These are phyloP conservation scores for Cercophora sp. DNA, from an alignment of 495 filamentous ascomycete genomes.

Conservation along the genomic window DNA sequence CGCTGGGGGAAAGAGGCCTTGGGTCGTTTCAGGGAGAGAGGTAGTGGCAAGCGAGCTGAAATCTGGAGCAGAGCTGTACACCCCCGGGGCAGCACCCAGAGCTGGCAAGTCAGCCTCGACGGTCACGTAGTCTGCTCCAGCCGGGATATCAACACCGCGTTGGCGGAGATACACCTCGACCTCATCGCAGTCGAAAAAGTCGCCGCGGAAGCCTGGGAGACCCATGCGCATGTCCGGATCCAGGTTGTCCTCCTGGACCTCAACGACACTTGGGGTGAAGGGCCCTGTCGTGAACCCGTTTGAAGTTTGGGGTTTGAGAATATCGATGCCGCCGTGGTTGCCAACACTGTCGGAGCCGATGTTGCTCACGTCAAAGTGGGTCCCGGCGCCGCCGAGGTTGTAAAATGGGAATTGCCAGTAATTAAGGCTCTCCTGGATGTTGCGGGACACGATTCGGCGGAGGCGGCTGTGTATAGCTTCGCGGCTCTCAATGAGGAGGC, in stretches of 20 bases:
- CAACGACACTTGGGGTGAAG: slow-evolving; percentile 25
- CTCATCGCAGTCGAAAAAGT: slow-evolving; percentile 71
- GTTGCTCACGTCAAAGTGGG: slow-evolving; percentile 47
- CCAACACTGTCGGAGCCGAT: slow-evolving; percentile 19
- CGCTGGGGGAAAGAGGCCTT: not conserved
- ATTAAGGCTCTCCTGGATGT: slow-evolving; percentile 49
- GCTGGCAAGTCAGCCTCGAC: slow-evolving; percentile 38
- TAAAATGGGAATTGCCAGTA: slow-evolving; percentile 61
- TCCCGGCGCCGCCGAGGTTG: slow-evolving; percentile 65
- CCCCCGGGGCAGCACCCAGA: too few species aligned
- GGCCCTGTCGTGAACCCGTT: slow-evolving; percentile 41
- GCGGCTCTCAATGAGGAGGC: slow-evolving; percentile 51
- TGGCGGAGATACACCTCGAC: slow-evolving; percentile 65
- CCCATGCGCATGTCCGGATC: slow-evolving; percentile 41
- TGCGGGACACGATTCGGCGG: slow-evolving; percentile 34
- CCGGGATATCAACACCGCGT: slow-evolving; percentile 54
- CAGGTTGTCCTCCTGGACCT: slow-evolving; percentile 25
- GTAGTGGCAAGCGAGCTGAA: too few species aligned
- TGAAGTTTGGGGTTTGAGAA: slow-evolving; percentile 29
- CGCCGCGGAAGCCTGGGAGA: slow-evolving; percentile 54
- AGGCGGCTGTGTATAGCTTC: slow-evolving; percentile 48
- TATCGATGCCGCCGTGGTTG: slow-evolving; percentile 29
- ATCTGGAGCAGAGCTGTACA: too few species aligned
- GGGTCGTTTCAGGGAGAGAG: not conserved
- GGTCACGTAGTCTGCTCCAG: slow-evolving; percentile 48